These are phyloP conservation scores for Acer negundo DNA, from an alignment of 345 rosid genomes.

Conservation along the genomic window DNA sequence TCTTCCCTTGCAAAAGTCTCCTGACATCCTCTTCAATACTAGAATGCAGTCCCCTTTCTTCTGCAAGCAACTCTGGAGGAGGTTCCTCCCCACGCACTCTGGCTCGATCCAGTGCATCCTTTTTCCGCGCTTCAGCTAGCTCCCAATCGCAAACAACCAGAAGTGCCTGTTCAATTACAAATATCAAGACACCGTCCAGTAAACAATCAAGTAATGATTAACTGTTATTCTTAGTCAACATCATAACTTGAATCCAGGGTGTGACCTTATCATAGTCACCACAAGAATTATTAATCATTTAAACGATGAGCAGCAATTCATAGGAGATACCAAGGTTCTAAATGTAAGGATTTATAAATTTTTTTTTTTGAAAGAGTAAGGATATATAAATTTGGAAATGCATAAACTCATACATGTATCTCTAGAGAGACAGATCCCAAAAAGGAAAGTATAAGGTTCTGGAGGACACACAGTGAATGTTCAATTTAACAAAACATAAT, in stretches of 20 bases:
- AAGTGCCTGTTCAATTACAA: conserved; percentile 64
- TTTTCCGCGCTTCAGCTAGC: conserved; percentile 84
- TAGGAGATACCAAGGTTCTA: background rate
- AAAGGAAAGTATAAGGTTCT: background rate
- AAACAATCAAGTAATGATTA: background rate
- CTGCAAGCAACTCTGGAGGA: conserved; percentile 88
- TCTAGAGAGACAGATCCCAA: background rate
- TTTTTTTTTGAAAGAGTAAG: too few relatives aligned
- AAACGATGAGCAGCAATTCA: background rate
- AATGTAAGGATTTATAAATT: background rate
- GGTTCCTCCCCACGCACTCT: conserved; percentile 94
- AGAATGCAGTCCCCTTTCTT: conserved; percentile 92
- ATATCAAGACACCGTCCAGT: conserved; percentile 11
- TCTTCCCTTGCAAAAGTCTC: conserved; percentile 79
- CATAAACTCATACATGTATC: background rate
- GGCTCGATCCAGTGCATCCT: conserved; percentile 89
- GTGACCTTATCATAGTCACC: background rate
- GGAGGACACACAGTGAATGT: background rate
- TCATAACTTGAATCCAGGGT: background rate
- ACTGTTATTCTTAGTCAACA: background rate
- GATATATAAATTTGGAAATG: background rate
- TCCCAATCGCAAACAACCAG: conserved; percentile 93
- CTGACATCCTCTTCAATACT: conserved; percentile 83
- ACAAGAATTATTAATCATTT: conserved; percentile 2
- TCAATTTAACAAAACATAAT: background rate